Base-by-base conservation (phyloP, 106 monocot species). In the Acanthochlamys bracteata region DNA sequence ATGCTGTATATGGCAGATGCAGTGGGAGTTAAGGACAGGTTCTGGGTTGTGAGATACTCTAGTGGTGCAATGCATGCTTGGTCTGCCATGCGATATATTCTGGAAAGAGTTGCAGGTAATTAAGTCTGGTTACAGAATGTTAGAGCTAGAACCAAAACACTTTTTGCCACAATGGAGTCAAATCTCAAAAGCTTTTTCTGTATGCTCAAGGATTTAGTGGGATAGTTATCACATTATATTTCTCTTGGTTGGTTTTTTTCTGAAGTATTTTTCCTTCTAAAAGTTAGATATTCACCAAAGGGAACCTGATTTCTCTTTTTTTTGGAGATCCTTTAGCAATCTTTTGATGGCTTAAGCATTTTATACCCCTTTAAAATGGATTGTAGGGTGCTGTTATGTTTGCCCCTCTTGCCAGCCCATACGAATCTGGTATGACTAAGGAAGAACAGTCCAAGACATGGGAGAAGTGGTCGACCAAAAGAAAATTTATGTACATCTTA, bases 21-120 rank as follows among this genome's bases (percentile, higher is more conserved):
- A 64, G 51, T 98, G 13, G 80, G 84, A 7, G 63, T 96, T 42
- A 40, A 11, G 52, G 85, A 85, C 22, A 98, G 91, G 59, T 98
- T 92, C 53, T 98, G 96, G 96, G 88, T 91, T 24, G 20, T 98
- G 52, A 88, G 91, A 62, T 83, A 88, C 55, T 91, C 96, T 20
- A 70, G 80, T 61, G 91, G 87, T 43, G 83, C 74, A 39, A 83
- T 85, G 64, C 96, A 98, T 76, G 90, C 90, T 62, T 96, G 90
- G 95, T 82, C 85, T 69, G 88, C 91, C 79, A 65, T 92, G 61
- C 80, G 81, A 64, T 85, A 98, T 60, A 91, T 98, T 66, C 96
- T 91, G 64, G 71, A 83, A 45, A 77, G 68, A 62, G 55, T 98
- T 66, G 91, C 84, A 74, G 96, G 96, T 88, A 84, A n/a, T 23